Evolutionary conservation across 805 yeast species (phyloP).

Genomic region (Yamadazyma sp.): DNA sequence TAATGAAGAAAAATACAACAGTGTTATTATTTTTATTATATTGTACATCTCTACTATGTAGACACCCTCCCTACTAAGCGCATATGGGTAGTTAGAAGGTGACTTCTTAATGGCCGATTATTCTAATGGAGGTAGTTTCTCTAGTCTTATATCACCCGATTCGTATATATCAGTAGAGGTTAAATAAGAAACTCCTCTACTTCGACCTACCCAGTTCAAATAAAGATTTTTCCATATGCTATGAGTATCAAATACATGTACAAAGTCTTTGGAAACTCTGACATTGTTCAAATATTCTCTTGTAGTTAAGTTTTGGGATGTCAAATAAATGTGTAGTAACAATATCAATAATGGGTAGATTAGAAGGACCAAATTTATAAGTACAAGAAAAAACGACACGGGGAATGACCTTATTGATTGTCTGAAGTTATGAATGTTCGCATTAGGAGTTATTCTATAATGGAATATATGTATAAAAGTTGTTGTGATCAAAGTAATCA

Average conservation of each 20-base stretch:
- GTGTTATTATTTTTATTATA: too few species aligned
- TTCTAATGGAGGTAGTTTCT: constrained; percentile 20
- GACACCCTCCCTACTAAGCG: too few species aligned
- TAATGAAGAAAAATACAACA: too few species aligned
- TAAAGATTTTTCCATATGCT: constrained; percentile 26
- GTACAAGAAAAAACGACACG: constrained; percentile 47
- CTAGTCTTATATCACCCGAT: constrained; percentile 25
- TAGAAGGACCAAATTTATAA: constrained; percentile 45
- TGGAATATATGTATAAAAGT: constrained; percentile 22
- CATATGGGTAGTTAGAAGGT: too few species aligned
- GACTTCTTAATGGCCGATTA: not conserved
- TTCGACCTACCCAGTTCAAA: constrained; percentile 36
- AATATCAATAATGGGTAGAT: constrained; percentile 57
- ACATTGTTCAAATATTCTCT: constrained; percentile 61
- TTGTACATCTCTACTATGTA: too few species aligned
- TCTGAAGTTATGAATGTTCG: constrained; percentile 15
- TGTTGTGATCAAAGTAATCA: constrained; percentile 18
- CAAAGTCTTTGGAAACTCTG: constrained; percentile 25
- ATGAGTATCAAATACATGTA: constrained; percentile 28
- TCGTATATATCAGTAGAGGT: constrained; percentile 16
- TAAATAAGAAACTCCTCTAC: constrained; percentile 22
- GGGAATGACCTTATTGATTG: constrained; percentile 22
- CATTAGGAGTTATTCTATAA: constrained; percentile 27
- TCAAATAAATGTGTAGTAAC: constrained; percentile 51
- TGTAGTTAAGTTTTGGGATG: constrained; percentile 62